A percentile compares a stretch with the other conserved stretches of the same genome.
These are phyloP conservation scores for Hordeum pubiflorum DNA, from an alignment of 202 grass and related monocot species.

Conservation along the genomic window DNA sequence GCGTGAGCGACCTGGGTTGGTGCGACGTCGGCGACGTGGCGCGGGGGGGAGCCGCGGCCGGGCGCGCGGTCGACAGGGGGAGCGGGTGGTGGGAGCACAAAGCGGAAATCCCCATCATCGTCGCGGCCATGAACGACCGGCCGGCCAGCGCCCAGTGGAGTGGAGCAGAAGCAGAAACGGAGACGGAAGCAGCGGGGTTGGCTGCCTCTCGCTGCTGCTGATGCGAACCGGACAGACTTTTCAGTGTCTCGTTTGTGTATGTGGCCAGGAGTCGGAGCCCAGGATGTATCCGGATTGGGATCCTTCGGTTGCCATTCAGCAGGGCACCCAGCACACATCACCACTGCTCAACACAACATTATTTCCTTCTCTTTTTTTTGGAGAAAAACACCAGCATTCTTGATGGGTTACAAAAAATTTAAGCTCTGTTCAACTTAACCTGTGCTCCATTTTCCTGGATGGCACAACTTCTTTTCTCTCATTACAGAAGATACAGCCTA, in stretches of 20 bases:
- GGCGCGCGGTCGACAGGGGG: background rate
- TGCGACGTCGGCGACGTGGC: constrained; percentile 16
- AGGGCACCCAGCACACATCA: background rate
- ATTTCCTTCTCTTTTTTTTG: background rate
- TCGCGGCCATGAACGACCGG: constrained; percentile 16
- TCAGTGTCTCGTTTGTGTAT: background rate
- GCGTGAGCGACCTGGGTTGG: background rate
- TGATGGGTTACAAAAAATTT: no score
- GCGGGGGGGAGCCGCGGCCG: background rate
- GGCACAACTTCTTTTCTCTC: background rate
- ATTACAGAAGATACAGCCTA: background rate
- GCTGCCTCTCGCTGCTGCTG: background rate
- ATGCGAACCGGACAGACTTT: background rate
- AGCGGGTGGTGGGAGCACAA: background rate
- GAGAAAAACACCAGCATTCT: no score
- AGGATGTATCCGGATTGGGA: constrained; percentile 7
- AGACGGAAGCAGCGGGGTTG: background rate
- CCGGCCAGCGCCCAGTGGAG: background rate
- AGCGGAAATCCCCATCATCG: constrained; percentile 3
- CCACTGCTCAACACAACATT: background rate
- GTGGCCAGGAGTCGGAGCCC: background rate
- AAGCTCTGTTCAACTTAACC: background rate
- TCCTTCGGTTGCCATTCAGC: background rate
- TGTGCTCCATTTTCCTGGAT: background rate
- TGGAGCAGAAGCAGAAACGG: background rate